Conservation (phyloP, 2,329 filamentous ascomycete species). For the Metarhizium album region DNA sequence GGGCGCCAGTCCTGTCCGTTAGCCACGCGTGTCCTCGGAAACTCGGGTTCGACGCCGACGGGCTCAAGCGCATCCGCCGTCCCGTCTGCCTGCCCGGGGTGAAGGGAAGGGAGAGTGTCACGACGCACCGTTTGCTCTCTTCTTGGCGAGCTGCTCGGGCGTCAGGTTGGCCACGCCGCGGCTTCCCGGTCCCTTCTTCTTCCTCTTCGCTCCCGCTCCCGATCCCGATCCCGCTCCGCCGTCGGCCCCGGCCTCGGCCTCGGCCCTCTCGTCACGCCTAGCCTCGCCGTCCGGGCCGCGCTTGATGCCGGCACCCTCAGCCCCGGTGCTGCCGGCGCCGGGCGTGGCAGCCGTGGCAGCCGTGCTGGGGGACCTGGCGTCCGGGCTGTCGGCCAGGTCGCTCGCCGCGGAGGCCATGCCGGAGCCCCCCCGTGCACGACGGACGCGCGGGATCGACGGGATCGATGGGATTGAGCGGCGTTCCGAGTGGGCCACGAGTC, state of each 20-base stretch:
- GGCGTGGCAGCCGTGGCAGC: not conserved
- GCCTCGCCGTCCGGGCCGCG: not conserved
- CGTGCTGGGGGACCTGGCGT: not conserved
- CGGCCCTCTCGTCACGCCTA: not conserved
- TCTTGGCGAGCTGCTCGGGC: slow-evolving; percentile 63
- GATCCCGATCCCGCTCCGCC: too few species aligned
- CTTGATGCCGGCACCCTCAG: not conserved
- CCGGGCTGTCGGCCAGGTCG: slow-evolving; percentile 2
- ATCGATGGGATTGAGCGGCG: not conserved
- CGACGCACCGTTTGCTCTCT: slow-evolving; percentile 45
- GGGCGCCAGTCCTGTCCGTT: slow-evolving; percentile 14
- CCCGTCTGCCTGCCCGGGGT: too few species aligned
- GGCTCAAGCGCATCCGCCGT: too few species aligned
- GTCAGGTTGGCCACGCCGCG: slow-evolving; percentile 53
- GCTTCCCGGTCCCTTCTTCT: slow-evolving; percentile 32
- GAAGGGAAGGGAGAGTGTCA: slow-evolving; percentile 7
- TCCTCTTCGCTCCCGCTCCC: slow-evolving; percentile 34
- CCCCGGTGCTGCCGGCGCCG: not conserved
- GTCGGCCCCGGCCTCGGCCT: slow-evolving; percentile 9
- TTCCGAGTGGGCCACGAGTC: not conserved
- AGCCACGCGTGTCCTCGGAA: not conserved
- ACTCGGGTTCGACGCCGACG: too few species aligned
- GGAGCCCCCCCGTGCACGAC: not conserved
- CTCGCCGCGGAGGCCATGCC: slow-evolving; percentile 3
- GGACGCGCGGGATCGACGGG: too few species aligned